Conservation (phyloP, 2,329 filamentous ascomycete species). For the Sordariomycetes sp. region DNA sequence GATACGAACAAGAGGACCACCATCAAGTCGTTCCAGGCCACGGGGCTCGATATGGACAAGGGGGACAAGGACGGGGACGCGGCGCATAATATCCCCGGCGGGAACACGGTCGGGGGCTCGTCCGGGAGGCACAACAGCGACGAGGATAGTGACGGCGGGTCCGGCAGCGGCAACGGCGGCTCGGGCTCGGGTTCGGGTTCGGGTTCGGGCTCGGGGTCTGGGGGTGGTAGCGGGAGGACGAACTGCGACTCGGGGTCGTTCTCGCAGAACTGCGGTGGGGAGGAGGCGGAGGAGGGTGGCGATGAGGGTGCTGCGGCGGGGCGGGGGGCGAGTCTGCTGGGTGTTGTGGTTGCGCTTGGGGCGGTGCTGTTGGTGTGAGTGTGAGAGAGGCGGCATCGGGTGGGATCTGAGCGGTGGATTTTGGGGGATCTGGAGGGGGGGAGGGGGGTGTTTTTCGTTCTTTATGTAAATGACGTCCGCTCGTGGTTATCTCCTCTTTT, state of each 20-base stretch:
- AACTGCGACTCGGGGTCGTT: conserved; percentile 3
- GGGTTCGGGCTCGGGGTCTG: conserved; percentile 2
- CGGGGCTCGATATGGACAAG: conserved; percentile 58
- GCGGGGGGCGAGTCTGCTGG: background rate
- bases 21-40: conserved; percentile 68
- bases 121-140: background rate
- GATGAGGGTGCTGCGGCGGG: background rate
- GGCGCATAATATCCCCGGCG: conserved; percentile 8
- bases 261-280: conserved; percentile 7
- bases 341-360: conserved; percentile 1
- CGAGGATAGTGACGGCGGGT: background rate
- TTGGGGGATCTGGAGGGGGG: background rate
- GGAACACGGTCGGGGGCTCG: conserved; percentile 2
- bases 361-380: background rate
- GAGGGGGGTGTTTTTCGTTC: background rate
- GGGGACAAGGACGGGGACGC: conserved; percentile 15
- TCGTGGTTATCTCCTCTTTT: background rate
- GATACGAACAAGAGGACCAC: conserved; percentile 64
- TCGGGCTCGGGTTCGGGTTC: conserved; percentile 3
- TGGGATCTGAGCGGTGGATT: background rate
- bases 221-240: background rate
- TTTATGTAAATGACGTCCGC: background rate
- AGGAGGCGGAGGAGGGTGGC: background rate
- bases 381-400: too few relatives aligned
- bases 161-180: conserved; percentile 6